Base-by-base conservation (phyloP, 257 asterid species). In the Apocynum venetum region DNA sequence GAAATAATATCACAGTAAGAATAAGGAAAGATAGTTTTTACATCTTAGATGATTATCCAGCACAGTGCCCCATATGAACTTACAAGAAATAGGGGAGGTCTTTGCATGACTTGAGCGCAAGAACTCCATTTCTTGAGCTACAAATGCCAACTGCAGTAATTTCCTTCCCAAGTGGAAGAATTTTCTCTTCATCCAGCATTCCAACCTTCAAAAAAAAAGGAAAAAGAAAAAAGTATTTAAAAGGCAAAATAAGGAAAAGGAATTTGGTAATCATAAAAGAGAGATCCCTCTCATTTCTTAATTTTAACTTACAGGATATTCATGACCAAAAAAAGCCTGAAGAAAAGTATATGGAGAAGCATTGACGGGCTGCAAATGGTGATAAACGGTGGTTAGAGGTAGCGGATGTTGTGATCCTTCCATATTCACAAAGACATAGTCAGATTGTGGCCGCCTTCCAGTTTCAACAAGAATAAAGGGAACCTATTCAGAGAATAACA, bases 81-180 rank as follows among this genome's bases (percentile, higher is more conserved):
- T 91, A 95, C 98, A 95, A 78, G 84, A 93, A 93, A 88, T 81
- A 91, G 14, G 99, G 98, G 76, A 93, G 90, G 82, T 93, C 94
- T 63, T 86, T 79, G 90, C 92, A 88, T 8, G 97, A 89, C 80
- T 83, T 89, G 52, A 96, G 91, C 82, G 91, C 97, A 71, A 85
- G 89, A 80, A 75, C 73, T 83, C 94, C 97, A 80, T 91, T 75
- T 74, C 84, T 90, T 44, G 85, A 78, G 74, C 84, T 85, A 87
- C 90, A 93, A 77, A 86, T 80, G 75, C 99, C 99, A 80, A 93
- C 87, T 51, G 93, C 97, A 40, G 97, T 91, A 76, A 96, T 76
- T 77, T 90, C 90, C 85, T 91, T 93, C 78, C 96, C 94, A 74
- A 88, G 86, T 44, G 96, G 95, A 74, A 96, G 95, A 78, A 93